Conservation (phyloP, 257 asterid species). For the Phtheirospermum japonicum region DNA sequence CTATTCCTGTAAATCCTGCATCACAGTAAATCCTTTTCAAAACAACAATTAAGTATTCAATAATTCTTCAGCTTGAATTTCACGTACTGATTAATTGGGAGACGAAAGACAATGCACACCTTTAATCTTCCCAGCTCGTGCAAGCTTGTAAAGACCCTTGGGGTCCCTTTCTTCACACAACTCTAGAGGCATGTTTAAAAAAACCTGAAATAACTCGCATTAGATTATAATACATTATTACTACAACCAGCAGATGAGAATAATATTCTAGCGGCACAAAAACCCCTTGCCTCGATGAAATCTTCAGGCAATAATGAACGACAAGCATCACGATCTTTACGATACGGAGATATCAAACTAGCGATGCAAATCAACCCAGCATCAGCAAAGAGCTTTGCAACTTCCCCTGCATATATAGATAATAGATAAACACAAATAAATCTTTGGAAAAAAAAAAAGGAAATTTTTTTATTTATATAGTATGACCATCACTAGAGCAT, state of each 20-base stretch:
- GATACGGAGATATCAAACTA: slow-evolving; percentile 92
- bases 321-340: slow-evolving; percentile 93
- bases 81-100: background rate
- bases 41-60: background rate
- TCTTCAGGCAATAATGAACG: slow-evolving; percentile 68
- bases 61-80: background rate
- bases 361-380: slow-evolving; percentile 96
- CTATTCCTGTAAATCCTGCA: slow-evolving; percentile 95
- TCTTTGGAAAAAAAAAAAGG: too few species aligned
- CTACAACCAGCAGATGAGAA: background rate
- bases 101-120: slow-evolving; percentile 35
- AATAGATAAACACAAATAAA: background rate
- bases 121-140: slow-evolving; percentile 92
- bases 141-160: slow-evolving; percentile 96
- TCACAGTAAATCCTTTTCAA: slow-evolving; percentile 2
- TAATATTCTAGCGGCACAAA: slow-evolving; percentile 11
- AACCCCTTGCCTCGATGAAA: slow-evolving; percentile 68
- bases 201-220: slow-evolving; percentile 49
- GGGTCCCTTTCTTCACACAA: slow-evolving; percentile 93
- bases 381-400: slow-evolving; percentile 95
- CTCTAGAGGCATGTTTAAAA: slow-evolving; percentile 84
- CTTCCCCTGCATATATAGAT: slow-evolving; percentile 62
- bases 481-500: too few species aligned
- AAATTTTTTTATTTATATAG: background rate
- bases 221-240: slow-evolving; percentile 3